Evolutionary conservation across 1,284 basidiomycete genomes (phyloP).

Genomic region (Sphagnurus paluster): DNA sequence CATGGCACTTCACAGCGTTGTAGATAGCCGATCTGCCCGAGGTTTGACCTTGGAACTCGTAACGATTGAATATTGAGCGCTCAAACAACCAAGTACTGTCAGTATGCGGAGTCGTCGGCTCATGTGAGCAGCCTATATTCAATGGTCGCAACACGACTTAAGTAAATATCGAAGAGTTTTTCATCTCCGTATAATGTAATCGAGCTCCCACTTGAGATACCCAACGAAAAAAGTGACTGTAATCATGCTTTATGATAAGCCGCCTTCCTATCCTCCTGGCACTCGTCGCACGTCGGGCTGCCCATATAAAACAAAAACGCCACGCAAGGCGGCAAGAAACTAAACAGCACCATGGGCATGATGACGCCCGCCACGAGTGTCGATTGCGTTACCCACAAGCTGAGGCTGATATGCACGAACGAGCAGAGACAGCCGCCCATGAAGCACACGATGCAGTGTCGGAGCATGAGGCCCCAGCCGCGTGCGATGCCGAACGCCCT

Average conservation of each 20-base stretch:
- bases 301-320: slow-evolving; percentile 21
- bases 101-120: too few species aligned
- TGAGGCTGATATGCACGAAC: slow-evolving; percentile 15
- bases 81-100: too few species aligned
- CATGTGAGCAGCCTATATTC: too few species aligned
- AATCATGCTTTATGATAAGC: background rate
- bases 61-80: too few species aligned
- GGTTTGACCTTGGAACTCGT: too few species aligned
- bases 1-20: too few species aligned
- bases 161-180: too few species aligned
- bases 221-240: too few species aligned
- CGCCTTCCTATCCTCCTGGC: slow-evolving; percentile 6
- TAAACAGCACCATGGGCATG: slow-evolving; percentile 15
- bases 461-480: slow-evolving; percentile 17
- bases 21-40: too few species aligned
- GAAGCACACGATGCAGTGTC: slow-evolving; percentile 19
- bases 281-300: slow-evolving; percentile 15
- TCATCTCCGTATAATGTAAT: too few species aligned
- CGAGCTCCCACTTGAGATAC: too few species aligned
- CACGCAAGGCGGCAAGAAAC: slow-evolving; percentile 16
- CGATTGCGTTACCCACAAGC: slow-evolving; percentile 16
- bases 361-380: slow-evolving; percentile 16
- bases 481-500: slow-evolving; percentile 20
- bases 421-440: slow-evolving; percentile 15
- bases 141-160: too few species aligned